Percentiles rank a stretch among this genome's conserved stretches.
These are phyloP conservation scores for Blastobotrys niveus DNA, from an alignment of 1,139 yeast species.

Conservation along the genomic window DNA sequence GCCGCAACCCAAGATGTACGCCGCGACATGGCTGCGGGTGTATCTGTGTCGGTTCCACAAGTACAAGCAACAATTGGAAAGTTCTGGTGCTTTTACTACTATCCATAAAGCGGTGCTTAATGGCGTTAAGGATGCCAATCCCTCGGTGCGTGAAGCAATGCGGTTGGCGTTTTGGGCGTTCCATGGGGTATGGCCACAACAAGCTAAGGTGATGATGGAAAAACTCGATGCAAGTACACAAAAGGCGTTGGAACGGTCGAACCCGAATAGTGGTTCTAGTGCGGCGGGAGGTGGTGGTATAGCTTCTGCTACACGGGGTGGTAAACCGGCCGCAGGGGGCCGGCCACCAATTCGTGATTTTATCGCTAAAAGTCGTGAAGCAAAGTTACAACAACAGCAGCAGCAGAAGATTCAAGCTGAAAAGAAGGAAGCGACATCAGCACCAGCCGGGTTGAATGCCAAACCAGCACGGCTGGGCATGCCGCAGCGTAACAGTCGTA, in stretches of 20 bases:
- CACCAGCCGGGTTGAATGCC: constrained; percentile 1
- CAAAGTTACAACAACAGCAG: constrained; percentile 8
- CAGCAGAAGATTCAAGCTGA: constrained; percentile 1
- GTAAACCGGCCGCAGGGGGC: constrained; percentile 12
- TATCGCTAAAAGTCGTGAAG: constrained; percentile 19
- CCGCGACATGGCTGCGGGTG: constrained; percentile 67
- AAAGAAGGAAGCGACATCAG: constrained; percentile 1
- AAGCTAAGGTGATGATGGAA: constrained; percentile 37
- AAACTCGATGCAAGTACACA: constrained; percentile 46
- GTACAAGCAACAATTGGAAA: constrained; percentile 35
- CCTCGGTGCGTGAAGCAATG: constrained; percentile 70
- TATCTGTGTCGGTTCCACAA: constrained; percentile 44
- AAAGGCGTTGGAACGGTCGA: constrained; percentile 51
- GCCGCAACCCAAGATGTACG: constrained; percentile 60
- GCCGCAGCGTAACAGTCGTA: constrained; percentile 12
- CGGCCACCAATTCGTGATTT: constrained; percentile 22
- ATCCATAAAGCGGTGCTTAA: constrained; percentile 50
- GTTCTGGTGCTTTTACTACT: constrained; percentile 41
- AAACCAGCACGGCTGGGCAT: constrained; percentile 15
- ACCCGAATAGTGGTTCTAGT: constrained; percentile 16
- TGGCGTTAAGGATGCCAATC: constrained; percentile 74
- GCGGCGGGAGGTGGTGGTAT: not conserved
- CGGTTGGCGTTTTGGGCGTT: constrained; percentile 72
- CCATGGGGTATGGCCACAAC: constrained; percentile 43
- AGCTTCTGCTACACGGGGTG: not conserved